Evolutionary conservation across 108 stramenopile species (phyloP).

Genomic region (Skeletonema menzelii): DNA sequence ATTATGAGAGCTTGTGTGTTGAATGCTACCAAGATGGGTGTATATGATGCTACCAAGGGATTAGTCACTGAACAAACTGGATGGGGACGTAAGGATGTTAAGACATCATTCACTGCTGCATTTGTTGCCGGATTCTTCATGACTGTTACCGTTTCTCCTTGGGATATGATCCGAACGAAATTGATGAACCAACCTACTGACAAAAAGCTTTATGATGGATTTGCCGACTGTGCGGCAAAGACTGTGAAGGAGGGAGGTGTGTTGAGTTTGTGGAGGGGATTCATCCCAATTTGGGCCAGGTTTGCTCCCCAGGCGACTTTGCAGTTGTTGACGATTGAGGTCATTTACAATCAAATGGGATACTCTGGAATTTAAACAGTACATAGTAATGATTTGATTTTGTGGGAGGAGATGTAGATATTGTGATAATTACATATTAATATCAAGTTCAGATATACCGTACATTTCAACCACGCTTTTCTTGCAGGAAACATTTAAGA

Average conservation of each 20-base stretch:
- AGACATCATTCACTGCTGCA: conserved; percentile 66
- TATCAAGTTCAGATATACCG: background rate
- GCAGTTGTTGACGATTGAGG: conserved; percentile 89
- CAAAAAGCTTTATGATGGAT: conserved; percentile 86
- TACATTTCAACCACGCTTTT: too few species aligned
- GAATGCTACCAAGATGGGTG: conserved; percentile 95
- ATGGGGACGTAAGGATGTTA: conserved; percentile 75
- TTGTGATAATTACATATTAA: background rate
- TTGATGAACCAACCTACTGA: conserved; percentile 91
- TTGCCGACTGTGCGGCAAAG: conserved; percentile 84
- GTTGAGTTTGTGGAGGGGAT: conserved; percentile 87
- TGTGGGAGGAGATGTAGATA: background rate
- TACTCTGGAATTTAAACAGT: conserved; percentile 76
- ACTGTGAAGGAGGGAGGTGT: conserved; percentile 86
- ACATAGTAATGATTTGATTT: background rate
- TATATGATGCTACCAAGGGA: conserved; percentile 88
- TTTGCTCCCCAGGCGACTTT: conserved; percentile 92
- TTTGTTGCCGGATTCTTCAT: conserved; percentile 91
- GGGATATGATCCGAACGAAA: conserved; percentile 66
- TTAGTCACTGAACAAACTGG: conserved; percentile 69
- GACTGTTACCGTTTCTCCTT: conserved; percentile 85
- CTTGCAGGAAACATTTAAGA: too few species aligned
- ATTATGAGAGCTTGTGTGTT: conserved; percentile 86
- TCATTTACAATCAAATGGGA: conserved; percentile 65
- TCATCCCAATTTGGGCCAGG: conserved; percentile 93